These are phyloP conservation scores for Candida manassasensis DNA, from an alignment of 805 yeast genomes.

Conservation along the genomic window DNA sequence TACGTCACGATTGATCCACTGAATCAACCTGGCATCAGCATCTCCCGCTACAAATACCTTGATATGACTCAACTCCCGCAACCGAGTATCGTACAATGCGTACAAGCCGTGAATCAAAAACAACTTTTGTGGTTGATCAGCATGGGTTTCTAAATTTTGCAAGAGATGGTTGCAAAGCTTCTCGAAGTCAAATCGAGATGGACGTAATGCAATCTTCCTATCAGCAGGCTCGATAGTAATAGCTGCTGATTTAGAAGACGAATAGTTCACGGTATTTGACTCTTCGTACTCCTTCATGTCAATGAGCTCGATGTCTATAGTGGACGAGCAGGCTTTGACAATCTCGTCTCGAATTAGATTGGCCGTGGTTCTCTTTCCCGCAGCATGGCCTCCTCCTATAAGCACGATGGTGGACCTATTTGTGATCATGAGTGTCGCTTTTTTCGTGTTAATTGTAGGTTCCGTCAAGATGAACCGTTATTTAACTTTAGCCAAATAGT, in stretches of 20 bases:
- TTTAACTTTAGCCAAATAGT: too few relatives aligned
- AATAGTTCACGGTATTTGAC: constrained; percentile 18
- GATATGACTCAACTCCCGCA: constrained; percentile 55
- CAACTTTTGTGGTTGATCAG: constrained; percentile 23
- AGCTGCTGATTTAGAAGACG: constrained; percentile 22
- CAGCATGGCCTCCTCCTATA: constrained; percentile 60
- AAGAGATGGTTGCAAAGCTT: constrained; percentile 17
- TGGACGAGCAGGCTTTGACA: constrained; percentile 1
- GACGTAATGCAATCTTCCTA: constrained; percentile 24
- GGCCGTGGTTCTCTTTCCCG: constrained; percentile 47
- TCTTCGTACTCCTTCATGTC: constrained; percentile 42
- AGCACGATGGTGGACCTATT: constrained; percentile 33
- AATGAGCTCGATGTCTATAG: constrained; percentile 27
- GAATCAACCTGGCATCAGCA: constrained; percentile 76
- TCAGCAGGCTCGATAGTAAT: constrained; percentile 22
- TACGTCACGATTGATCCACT: constrained; percentile 59
- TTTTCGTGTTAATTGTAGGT: too few relatives aligned
- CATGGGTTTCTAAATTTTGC: constrained; percentile 8
- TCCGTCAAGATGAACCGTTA: too few relatives aligned
- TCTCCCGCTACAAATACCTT: constrained; percentile 80
- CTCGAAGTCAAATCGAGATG: constrained; percentile 39
- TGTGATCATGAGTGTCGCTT: too few relatives aligned
- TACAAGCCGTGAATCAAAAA: constrained; percentile 70
- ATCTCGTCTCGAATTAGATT: constrained; percentile 29
- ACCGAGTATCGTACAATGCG: constrained; percentile 60